These are phyloP conservation scores for Nitzschia sp. DNA, from an alignment of 108 stramenopile genomes.

Conservation along the genomic window DNA sequence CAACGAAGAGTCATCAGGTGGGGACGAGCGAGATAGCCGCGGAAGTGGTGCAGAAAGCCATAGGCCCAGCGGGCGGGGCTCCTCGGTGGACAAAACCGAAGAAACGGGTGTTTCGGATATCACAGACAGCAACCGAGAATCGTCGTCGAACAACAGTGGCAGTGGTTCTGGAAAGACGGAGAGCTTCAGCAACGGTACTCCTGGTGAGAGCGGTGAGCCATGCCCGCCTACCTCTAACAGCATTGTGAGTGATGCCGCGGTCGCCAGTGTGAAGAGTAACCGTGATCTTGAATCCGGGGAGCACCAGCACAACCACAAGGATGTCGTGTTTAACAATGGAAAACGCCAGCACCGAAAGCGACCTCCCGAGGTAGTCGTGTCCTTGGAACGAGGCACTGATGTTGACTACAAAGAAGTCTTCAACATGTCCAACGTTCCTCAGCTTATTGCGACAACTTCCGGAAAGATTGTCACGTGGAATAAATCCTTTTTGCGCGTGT, in stretches of 20 bases:
- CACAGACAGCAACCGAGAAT: conserved; percentile 67
- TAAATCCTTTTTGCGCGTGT: conserved; percentile 67
- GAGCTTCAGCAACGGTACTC: not conserved
- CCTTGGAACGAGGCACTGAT: conserved; percentile 50
- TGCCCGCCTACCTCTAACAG: conserved; percentile 35
- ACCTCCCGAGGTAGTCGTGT: conserved; percentile 35
- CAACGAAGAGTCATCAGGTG: conserved; percentile 30
- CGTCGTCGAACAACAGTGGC: conserved; percentile 31
- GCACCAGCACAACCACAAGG: conserved; percentile 29
- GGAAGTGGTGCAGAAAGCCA: conserved; percentile 28
- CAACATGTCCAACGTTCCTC: conserved; percentile 74
- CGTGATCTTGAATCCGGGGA: conserved; percentile 17
- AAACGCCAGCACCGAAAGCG: conserved; percentile 44
- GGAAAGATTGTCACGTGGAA: conserved; percentile 82
- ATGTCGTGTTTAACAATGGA: conserved; percentile 36
- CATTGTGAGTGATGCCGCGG: conserved; percentile 69
- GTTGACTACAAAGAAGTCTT: conserved; percentile 83
- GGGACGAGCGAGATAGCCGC: not conserved
- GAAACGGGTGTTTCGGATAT: conserved; percentile 68
- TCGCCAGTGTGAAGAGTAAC: conserved; percentile 46
- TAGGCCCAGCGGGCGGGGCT: conserved; percentile 47
- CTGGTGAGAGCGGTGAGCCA: conserved; percentile 13
- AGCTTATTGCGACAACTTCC: conserved; percentile 76
- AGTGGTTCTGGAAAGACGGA: conserved; percentile 7
- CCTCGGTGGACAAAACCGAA: conserved; percentile 53